Evolutionary conservation across 768 basidiomycete genomes (phyloP).

Genomic region (Chalciporus chontae): DNA sequence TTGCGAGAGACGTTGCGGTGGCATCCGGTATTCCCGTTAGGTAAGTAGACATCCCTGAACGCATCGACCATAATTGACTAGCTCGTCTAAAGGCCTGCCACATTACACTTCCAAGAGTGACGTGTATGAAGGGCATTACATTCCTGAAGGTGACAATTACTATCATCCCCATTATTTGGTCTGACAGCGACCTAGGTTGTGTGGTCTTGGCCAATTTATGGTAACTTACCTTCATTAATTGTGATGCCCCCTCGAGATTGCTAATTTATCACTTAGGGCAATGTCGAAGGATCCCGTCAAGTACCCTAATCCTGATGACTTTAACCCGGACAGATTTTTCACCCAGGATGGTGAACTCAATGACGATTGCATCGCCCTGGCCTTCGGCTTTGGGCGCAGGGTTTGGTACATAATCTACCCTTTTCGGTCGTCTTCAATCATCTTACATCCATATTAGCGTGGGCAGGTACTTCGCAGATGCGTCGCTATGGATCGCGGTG

Average conservation of each 20-base stretch:
- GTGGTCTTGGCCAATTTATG: constrained; percentile 30
- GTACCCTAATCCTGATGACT: constrained; percentile 26
- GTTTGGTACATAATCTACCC: constrained; percentile 15
- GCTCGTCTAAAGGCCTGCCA: constrained; percentile 21
- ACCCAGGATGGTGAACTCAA: constrained; percentile 23
- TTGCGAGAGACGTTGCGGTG: constrained; percentile 34
- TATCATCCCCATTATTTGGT: background rate
- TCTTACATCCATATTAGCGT: constrained; percentile 16
- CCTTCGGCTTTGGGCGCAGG: constrained; percentile 31
- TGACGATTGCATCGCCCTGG: constrained; percentile 18
- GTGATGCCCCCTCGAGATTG: background rate
- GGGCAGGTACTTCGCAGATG: constrained; percentile 30
- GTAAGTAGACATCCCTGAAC: constrained; percentile 8
- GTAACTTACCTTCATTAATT: constrained; percentile 13
- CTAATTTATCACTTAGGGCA: constrained; percentile 21
- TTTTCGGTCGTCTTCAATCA: background rate
- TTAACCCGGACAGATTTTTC: constrained; percentile 29
- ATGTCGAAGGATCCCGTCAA: constrained; percentile 27
- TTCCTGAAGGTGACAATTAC: constrained; percentile 23
- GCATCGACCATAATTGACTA: background rate
- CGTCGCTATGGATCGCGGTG: constrained; percentile 31
- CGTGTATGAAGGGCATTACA: constrained; percentile 23
- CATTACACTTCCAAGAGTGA: constrained; percentile 26
- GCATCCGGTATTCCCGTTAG: constrained; percentile 33
- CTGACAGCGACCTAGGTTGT: constrained; percentile 23